phyloP scores from a whole-genome alignment of 176 grass and related monocot genomes.

The Themeda triandra region DNA sequence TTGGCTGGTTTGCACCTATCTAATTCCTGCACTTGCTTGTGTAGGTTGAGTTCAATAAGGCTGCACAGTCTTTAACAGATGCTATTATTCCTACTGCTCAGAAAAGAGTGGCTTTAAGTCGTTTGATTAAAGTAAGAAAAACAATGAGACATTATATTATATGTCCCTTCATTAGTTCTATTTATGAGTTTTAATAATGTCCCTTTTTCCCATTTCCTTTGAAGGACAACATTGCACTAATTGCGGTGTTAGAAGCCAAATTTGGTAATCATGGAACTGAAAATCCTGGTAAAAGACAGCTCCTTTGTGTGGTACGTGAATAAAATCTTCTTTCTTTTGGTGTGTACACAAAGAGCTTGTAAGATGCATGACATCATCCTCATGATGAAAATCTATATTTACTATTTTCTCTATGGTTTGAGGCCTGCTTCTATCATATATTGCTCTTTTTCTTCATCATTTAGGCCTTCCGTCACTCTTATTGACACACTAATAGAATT shows the following conservation, averaged over 20 bases:
- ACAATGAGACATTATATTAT: not conserved
- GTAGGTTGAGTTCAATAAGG: conserved; percentile 99
- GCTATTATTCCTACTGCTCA: conserved; percentile 77
- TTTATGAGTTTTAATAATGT: conserved; percentile 2
- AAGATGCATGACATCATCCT: not conserved
- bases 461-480: not conserved
- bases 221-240: conserved; percentile 96
- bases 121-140: conserved; percentile 78
- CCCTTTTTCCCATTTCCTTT: conserved; percentile 12
- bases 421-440: conserved; percentile 1
- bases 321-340: conserved; percentile 1
- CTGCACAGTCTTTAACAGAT: conserved; percentile 98
- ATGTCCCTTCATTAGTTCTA: not conserved
- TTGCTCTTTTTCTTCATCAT: not conserved
- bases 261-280: conserved; percentile 77
- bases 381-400: not conserved
- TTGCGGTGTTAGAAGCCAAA: conserved; percentile 94
- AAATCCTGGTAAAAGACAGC: conserved; percentile 98
- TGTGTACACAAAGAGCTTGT: conserved; percentile 9
- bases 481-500: not conserved
- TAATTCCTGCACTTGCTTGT: conserved; percentile 41
- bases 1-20: conserved; percentile 16
- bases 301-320: conserved; percentile 90
- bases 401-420: not conserved
- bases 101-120: conserved; percentile 78